Conservation (phyloP, 495 filamentous ascomycete species). For the Trypethelium eluteriae region DNA sequence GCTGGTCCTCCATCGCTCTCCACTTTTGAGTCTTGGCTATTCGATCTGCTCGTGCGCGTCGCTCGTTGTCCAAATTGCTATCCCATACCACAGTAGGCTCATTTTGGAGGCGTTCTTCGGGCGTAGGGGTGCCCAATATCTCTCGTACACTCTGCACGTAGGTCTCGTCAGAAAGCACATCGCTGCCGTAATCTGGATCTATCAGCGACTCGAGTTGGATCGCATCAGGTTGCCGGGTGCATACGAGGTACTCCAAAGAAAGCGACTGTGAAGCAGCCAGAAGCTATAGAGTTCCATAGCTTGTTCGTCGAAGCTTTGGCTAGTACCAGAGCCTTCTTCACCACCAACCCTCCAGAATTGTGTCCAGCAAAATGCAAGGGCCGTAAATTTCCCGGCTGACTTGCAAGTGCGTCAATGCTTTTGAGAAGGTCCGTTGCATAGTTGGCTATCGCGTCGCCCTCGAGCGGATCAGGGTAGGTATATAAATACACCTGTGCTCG, state of each 20-base stretch:
- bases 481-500: not conserved
- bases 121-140: not conserved
- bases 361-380: constrained; percentile 1
- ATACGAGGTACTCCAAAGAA: constrained; percentile 5
- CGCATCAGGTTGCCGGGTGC: not conserved
- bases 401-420: not conserved
- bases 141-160: not conserved
- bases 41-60: not conserved
- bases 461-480: not conserved
- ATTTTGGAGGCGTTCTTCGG: not conserved
- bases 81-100: not conserved
- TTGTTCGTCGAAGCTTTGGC: constrained; percentile 4
- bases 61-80: not conserved
- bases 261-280: not conserved
- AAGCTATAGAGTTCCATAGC: not conserved
- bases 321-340: constrained; percentile 1
- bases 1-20: not conserved
- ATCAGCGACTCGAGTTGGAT: not conserved
- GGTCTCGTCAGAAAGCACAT: constrained; percentile 5
- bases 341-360: not conserved
- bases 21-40: not conserved
- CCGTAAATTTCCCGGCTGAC: not conserved
- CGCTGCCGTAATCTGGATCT: constrained; percentile 2
- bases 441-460: not conserved
- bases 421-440: not conserved